Percentiles rank a stretch among this genome's conserved stretches.
Conservation (phyloP, 1,284 basidiomycete species). For the Chondrostereum purpureum region DNA sequence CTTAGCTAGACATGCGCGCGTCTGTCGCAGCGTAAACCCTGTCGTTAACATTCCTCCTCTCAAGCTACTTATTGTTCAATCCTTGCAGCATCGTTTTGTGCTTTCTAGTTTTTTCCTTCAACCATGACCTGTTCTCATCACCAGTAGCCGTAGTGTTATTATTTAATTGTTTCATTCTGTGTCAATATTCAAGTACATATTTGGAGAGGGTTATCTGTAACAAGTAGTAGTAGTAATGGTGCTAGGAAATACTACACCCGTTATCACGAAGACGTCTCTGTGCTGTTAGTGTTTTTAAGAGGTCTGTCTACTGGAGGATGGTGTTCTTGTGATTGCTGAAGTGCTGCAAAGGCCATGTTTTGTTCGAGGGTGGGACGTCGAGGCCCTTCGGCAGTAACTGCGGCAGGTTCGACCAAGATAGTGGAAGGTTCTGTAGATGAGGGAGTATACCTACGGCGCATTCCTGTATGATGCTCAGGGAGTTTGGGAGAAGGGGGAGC, state of each 20-base stretch:
- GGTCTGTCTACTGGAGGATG: no score
- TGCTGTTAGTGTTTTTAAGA: no score
- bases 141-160: conserved; percentile 11
- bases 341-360: conserved; percentile 73
- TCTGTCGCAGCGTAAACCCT: conserved; percentile 16
- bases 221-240: not conserved
- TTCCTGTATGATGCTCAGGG: conserved; percentile 27
- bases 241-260: not conserved
- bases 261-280: conserved; percentile 5
- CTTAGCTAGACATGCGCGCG: conserved; percentile 5
- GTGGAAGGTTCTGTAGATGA: conserved; percentile 32
- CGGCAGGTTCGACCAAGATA: conserved; percentile 45
- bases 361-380: conserved; percentile 69
- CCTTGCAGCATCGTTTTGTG: conserved; percentile 24
- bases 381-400: conserved; percentile 34
- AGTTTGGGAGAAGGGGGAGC: conserved; percentile 47
- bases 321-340: conserved; percentile 42
- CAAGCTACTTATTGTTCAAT: conserved; percentile 23
- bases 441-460: conserved; percentile 14
- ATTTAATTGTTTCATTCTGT: conserved; percentile 14
- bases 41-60: conserved; percentile 16
- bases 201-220: conserved; percentile 1
- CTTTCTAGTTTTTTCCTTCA: conserved; percentile 14
- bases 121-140: no score
- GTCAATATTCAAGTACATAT: not conserved